Percentiles rank a stretch among this genome's conserved stretches.
These are phyloP conservation scores for Salvia rosmarinus DNA, from an alignment of 257 asterid species.

Conservation along the genomic window DNA sequence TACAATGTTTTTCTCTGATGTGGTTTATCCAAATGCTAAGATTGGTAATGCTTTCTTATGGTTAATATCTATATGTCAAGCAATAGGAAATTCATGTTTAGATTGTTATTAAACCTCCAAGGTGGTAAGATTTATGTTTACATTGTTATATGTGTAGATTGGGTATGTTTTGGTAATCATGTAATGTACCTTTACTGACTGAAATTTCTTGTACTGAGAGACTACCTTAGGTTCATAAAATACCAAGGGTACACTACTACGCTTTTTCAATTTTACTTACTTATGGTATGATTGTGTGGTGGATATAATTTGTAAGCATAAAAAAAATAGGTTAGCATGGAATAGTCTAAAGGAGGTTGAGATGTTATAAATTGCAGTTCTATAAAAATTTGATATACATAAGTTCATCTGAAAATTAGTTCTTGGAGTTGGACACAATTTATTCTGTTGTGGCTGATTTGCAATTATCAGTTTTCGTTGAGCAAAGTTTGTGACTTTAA, in stretches of 20 bases:
- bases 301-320: neutral
- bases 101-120: neutral
- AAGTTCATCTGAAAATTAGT: neutral
- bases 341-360: neutral
- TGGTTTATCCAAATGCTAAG: neutral
- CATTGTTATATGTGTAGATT: slow-evolving; percentile 12
- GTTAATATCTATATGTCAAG: neutral
- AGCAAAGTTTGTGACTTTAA: neutral
- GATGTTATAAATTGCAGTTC: too few relatives aligned
- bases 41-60: neutral
- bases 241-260: too few relatives aligned
- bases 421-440: neutral
- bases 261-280: neutral
- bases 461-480: neutral
- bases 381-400: neutral
- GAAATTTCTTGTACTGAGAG: neutral
- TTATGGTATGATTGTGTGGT: neutral
- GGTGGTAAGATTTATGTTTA: neutral
- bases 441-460: neutral
- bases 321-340: neutral
- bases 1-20: neutral
- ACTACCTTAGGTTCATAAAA: too few relatives aligned
- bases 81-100: neutral
- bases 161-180: neutral
- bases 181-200: neutral